A percentile compares a stretch with the other conserved stretches of the same genome.
These are phyloP conservation scores for Trichoderma pleuroti DNA, from an alignment of 2,329 filamentous ascomycete genomes.

Conservation along the genomic window DNA sequence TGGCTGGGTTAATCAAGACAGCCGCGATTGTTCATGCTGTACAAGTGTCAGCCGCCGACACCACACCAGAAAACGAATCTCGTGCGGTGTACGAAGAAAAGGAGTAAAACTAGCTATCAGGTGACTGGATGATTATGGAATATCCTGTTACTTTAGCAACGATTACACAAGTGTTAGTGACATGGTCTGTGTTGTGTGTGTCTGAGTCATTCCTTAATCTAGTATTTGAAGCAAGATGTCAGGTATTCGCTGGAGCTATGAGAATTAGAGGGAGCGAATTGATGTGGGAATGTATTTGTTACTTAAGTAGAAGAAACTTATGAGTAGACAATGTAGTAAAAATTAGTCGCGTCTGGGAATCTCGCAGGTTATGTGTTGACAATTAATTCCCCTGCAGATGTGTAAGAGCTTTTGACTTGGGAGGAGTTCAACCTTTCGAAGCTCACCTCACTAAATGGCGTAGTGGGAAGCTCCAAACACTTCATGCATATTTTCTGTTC, in stretches of 20 bases:
- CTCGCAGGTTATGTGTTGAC: not conserved
- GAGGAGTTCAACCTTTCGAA: not conserved
- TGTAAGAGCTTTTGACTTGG: no score
- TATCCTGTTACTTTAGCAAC: not conserved
- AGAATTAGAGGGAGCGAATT: not conserved
- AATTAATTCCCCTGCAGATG: not conserved
- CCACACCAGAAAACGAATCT: not conserved
- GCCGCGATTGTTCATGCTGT: not conserved
- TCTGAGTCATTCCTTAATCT: not conserved
- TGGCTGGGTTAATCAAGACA: not conserved
- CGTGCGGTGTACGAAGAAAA: not conserved
- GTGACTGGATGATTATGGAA: not conserved
- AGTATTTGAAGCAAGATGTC: not conserved
- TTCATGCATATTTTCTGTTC: not conserved
- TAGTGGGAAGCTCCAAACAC: not conserved
- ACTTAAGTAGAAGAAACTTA: not conserved
- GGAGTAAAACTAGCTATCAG: not conserved
- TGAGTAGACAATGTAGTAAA: not conserved
- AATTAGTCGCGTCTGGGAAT: not conserved
- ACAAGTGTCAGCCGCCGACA: not conserved
- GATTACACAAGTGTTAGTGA: not conserved
- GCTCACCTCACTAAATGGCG: not conserved
- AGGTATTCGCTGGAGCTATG: not conserved
- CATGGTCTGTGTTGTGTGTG: not conserved
- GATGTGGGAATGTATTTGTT: not conserved